Evolutionary conservation across 495 filamentous ascomycete species (phyloP), one percentile per base, ranked within the genome.

Genomic region (Chaetomium tenue): DNA sequence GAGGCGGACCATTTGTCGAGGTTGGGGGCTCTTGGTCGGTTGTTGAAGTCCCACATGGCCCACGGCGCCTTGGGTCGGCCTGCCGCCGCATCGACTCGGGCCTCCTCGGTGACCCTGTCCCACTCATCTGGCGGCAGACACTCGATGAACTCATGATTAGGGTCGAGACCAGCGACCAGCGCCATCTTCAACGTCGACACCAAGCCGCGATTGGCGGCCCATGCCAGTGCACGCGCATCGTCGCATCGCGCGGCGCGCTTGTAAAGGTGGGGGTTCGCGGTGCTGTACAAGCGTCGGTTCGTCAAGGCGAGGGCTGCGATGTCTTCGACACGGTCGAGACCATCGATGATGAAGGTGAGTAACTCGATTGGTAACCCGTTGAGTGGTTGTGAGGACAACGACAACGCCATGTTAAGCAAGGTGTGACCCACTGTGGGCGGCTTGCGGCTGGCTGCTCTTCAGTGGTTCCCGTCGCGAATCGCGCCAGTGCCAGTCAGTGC

Each of bases 131-230:
- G 6, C 2, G 63, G 16, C 5, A 70, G n/a, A 11, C 25, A 22
- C 9, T 73, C 71, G 20, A 64, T 47, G 37, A 73, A 74, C 25
- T 63, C 40, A 50, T 66, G 30, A 46, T 76, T 66, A 26, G 72
- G 72, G 25, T 69, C 57, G 23, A 68, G 44, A n/a, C 72, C 72
- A 6, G 66, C 68, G 18, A 56, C 63, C 13, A 76, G 71, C 4
- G 69, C 71, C 56, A 62, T 65, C 8, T 22, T 61, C 12, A 76
- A 30, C 0, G 74, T 73, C 1, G 60, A 61, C 18, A 58, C 61
- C 18, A 73, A 42, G 18, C 72, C 74, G 20, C 55, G 58, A 1
- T 65, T 63, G 3, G 74, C 72, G 22, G 67, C 74, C 74, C 74
- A 76, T 6, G 64, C 66, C 18, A 76, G 57, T 1, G 72, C 64